Evolutionary conservation across 495 filamentous ascomycete species (phyloP).

Genomic region (Trichocladium uniseriatum): DNA sequence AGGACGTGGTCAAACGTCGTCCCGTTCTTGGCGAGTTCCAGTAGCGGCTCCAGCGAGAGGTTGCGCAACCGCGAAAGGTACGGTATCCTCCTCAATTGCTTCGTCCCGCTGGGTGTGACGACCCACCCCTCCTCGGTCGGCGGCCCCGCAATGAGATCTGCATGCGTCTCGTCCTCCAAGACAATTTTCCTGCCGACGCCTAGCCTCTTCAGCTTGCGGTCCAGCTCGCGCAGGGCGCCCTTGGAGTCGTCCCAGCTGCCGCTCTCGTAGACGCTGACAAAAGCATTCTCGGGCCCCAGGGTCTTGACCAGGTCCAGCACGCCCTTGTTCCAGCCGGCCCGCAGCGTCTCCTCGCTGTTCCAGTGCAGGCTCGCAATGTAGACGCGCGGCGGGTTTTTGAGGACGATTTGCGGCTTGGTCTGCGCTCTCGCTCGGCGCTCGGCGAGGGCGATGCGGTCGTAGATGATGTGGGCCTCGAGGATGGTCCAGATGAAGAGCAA

Average conservation of each 20-base stretch:
- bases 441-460: conserved; percentile 22
- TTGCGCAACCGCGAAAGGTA: conserved; percentile 60
- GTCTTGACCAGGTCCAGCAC: conserved; percentile 46
- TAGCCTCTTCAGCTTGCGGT: conserved; percentile 42
- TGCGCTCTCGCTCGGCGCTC: too few species aligned
- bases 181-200: conserved; percentile 47
- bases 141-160: conserved; percentile 44
- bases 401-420: conserved; percentile 1
- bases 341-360: conserved; percentile 58
- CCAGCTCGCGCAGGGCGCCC: conserved; percentile 51
- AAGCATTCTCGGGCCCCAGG: conserved; percentile 58
- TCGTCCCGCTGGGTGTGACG: conserved; percentile 37
- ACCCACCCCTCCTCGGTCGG: conserved; percentile 48
- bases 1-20: conserved; percentile 57
- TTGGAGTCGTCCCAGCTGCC: conserved; percentile 66
- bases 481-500: conserved; percentile 21
- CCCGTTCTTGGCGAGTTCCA: conserved; percentile 39
- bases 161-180: conserved; percentile 46
- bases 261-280: conserved; percentile 59
- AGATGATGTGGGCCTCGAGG: conserved; percentile 24
- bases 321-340: conserved; percentile 51
- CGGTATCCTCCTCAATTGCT: conserved; percentile 54
- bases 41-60: conserved; percentile 40
- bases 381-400: conserved; percentile 31
- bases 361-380: conserved; percentile 62